phyloP scores from a whole-genome alignment of 1,139 yeast genomes.

The Sugiyamaella castrensis region DNA sequence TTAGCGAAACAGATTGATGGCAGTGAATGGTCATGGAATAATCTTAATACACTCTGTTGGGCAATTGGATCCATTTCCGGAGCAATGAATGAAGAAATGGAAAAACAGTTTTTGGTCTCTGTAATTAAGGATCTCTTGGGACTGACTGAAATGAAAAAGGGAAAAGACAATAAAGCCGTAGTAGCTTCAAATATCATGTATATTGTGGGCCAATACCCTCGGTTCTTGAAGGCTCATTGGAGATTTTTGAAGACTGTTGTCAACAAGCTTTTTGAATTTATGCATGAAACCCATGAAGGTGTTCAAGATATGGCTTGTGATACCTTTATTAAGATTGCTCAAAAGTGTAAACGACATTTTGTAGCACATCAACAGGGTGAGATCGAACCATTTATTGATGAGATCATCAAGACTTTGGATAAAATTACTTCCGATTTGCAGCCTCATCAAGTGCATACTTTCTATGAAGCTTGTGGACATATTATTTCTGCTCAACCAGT shows the following conservation, averaged over 20 bases:
- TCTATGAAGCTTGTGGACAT: slow-evolving; percentile 96
- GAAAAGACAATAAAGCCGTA: slow-evolving; percentile 97
- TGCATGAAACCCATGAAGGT: slow-evolving; percentile 99
- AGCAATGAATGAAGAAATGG: slow-evolving; percentile 98
- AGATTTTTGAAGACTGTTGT: slow-evolving; percentile 93
- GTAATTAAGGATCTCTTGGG: slow-evolving; percentile 90
- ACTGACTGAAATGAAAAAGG: slow-evolving; percentile 92
- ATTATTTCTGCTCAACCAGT: slow-evolving; percentile 82
- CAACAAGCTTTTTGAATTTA: slow-evolving; percentile 90
- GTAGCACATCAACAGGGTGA: slow-evolving; percentile 85
- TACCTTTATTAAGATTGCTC: slow-evolving; percentile 92
- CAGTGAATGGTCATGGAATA: slow-evolving; percentile 98
- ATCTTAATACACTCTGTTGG: slow-evolving; percentile 96
- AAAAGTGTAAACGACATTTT: slow-evolving; percentile 92
- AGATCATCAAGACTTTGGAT: slow-evolving; percentile 79
- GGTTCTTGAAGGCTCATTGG: slow-evolving; percentile 98
- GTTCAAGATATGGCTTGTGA: slow-evolving; percentile 99
- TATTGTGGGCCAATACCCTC: slow-evolving; percentile 97
- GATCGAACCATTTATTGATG: slow-evolving; percentile 88
- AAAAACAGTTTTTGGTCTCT: slow-evolving; percentile 84
- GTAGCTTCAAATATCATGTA: slow-evolving; percentile 99
- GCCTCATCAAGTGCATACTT: slow-evolving; percentile 97
- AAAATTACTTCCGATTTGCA: slow-evolving; percentile 86
- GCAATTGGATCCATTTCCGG: slow-evolving; percentile 99
- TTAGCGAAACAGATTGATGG: slow-evolving; percentile 92